Conservation (phyloP, 306 rosid species). For the Delonix regia region DNA sequence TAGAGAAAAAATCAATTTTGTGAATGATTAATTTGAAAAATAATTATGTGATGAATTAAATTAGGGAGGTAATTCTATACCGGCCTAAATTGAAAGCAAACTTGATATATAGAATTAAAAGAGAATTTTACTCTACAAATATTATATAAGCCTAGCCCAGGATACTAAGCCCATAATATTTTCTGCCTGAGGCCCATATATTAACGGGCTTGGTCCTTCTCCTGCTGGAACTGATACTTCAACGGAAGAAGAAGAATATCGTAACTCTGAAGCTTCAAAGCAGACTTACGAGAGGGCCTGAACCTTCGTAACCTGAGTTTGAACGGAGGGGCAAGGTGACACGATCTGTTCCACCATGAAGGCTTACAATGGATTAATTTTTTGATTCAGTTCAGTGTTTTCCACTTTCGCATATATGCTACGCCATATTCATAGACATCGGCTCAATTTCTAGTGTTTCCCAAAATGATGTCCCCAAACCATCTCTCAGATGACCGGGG, state of each 20-base stretch:
- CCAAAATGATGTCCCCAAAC: slow-evolving; percentile 81
- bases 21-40: too few relatives aligned
- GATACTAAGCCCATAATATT: neutral
- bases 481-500: slow-evolving; percentile 76
- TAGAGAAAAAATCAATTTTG: too few relatives aligned
- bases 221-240: neutral
- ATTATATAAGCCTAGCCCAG: neutral
- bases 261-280: neutral
- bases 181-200: neutral
- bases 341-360: neutral
- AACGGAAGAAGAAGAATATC: neutral
- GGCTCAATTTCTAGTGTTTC: slow-evolving; percentile 16
- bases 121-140: too few relatives aligned
- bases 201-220: neutral
- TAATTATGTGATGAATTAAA: too few relatives aligned
- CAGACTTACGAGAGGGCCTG: neutral
- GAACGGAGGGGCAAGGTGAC: neutral
- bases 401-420: slow-evolving; percentile 4
- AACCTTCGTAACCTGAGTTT: neutral
- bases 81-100: too few relatives aligned
- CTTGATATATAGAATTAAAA: too few relatives aligned
- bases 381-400: slow-evolving; percentile 14
- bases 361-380: neutral
- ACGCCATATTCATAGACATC: slow-evolving; percentile 3
- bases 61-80: too few relatives aligned